phyloP scores from a whole-genome alignment of 1,139 yeast species.

The Sugiyamaella japonica region DNA sequence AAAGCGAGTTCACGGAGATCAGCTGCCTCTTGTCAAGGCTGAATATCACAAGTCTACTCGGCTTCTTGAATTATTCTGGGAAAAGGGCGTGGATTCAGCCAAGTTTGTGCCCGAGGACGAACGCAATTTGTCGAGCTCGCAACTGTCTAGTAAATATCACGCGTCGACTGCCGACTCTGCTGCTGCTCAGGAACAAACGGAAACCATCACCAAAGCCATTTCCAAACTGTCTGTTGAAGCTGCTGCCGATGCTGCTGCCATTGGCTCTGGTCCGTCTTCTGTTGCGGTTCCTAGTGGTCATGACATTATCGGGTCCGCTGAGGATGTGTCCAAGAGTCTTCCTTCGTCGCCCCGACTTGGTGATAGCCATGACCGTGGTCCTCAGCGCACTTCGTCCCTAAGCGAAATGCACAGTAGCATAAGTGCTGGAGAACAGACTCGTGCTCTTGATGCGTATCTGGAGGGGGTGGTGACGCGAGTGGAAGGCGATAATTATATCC shows the following conservation, averaged over 20 bases:
- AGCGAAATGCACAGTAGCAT: conserved; percentile 31
- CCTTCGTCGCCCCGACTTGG: conserved; percentile 35
- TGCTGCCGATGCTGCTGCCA: conserved; percentile 5
- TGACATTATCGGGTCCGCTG: conserved; percentile 10
- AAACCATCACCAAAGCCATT: conserved; percentile 21
- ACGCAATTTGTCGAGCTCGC: conserved; percentile 31
- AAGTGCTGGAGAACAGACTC: conserved; percentile 26
- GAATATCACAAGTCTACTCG: conserved; percentile 76
- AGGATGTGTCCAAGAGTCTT: conserved; percentile 31
- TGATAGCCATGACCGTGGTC: conserved; percentile 31
- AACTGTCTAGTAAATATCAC: conserved; percentile 52
- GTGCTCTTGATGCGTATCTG: conserved; percentile 42
- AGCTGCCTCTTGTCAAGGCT: conserved; percentile 86
- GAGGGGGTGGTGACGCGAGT: conserved; percentile 49
- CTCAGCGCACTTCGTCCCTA: conserved; percentile 35
- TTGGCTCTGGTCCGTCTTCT: background rate
- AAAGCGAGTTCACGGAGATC: conserved; percentile 97
- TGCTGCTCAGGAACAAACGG: conserved; percentile 52
- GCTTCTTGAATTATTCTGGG: conserved; percentile 86
- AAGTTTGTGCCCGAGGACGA: conserved; percentile 90
- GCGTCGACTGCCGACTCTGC: conserved; percentile 57
- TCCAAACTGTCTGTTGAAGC: conserved; percentile 19
- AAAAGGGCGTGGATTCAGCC: conserved; percentile 85
- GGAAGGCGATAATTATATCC: conserved; percentile 65
- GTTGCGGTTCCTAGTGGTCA: conserved; percentile 1